phyloP scores from a whole-genome alignment of 1,139 yeast species.

The Debaryomyces singareniensis region DNA sequence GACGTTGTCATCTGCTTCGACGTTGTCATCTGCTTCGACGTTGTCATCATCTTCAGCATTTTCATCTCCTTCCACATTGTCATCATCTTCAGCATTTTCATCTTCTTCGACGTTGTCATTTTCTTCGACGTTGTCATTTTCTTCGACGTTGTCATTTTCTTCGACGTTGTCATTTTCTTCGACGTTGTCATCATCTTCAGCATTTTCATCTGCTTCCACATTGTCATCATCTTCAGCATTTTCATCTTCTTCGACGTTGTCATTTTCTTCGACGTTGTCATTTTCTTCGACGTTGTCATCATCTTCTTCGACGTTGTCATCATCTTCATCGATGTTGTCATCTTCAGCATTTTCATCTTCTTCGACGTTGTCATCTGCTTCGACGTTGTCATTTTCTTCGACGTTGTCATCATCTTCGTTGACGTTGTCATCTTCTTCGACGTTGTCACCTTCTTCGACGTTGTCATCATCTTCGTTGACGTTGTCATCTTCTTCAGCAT shows the following conservation, averaged over 20 bases:
- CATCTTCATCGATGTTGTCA: not conserved
- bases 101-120: not conserved
- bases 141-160: not conserved
- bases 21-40: not conserved
- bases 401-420: not conserved
- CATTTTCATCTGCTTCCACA: not conserved
- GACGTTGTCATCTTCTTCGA: constrained; percentile 1
- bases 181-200: not conserved
- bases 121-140: not conserved
- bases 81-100: not conserved
- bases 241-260: not conserved
- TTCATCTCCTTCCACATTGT: not conserved
- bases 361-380: not conserved
- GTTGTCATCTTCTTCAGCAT: constrained; percentile 2
- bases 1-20: not conserved
- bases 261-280: not conserved
- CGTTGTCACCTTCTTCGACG: constrained; percentile 2
- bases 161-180: not conserved
- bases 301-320: not conserved
- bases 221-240: not conserved
- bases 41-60: not conserved
- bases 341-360: not conserved
- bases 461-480: constrained; percentile 4
- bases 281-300: not conserved
- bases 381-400: not conserved